A percentile compares a stretch with the other conserved stretches of the same genome.
Evolutionary conservation across 2,329 filamentous ascomycete species (phyloP).

Genomic region (Stemphylium beticola): DNA sequence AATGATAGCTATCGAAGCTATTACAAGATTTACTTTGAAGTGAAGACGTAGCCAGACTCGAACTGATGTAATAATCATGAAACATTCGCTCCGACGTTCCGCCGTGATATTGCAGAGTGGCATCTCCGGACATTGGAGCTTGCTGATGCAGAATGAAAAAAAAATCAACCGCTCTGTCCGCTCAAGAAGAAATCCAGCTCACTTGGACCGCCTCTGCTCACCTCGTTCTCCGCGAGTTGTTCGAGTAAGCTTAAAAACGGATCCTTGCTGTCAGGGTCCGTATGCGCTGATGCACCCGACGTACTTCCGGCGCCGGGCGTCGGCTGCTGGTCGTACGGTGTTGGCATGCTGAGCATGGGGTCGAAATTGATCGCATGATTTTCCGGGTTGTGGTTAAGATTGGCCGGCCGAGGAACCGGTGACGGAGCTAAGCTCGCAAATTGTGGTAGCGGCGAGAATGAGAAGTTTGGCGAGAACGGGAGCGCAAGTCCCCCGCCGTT

Average conservation of each 20-base stretch:
- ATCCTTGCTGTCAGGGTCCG: conserved; percentile 68
- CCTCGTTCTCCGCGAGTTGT: conserved; percentile 82
- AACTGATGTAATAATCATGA: conserved; percentile 1
- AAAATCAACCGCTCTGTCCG: conserved; percentile 36
- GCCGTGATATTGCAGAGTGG: conserved; percentile 4
- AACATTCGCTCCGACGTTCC: conserved; percentile 3
- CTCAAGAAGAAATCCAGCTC: conserved; percentile 80
- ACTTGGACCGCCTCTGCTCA: conserved; percentile 69
- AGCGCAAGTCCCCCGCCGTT: conserved; percentile 35
- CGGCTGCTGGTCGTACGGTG: conserved; percentile 52
- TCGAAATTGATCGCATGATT: conserved; percentile 35
- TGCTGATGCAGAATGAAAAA: conserved; percentile 8
- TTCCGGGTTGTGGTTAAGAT: conserved; percentile 27
- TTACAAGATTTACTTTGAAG: conserved; percentile 18
- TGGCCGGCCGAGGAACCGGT: conserved; percentile 33
- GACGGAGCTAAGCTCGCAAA: conserved; percentile 43
- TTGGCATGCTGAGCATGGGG: conserved; percentile 51
- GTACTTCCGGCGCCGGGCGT: conserved; percentile 54
- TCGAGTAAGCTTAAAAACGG: conserved; percentile 80
- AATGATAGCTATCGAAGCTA: conserved; percentile 18
- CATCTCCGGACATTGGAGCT: neutral
- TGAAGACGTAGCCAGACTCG: conserved; percentile 6
- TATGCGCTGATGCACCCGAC: conserved; percentile 48
- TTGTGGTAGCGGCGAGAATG: conserved; percentile 43
- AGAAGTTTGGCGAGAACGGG: conserved; percentile 52